Base-by-base conservation (phyloP, 2,329 filamentous ascomycete genomes). In the Colletotrichum shisoi region DNA sequence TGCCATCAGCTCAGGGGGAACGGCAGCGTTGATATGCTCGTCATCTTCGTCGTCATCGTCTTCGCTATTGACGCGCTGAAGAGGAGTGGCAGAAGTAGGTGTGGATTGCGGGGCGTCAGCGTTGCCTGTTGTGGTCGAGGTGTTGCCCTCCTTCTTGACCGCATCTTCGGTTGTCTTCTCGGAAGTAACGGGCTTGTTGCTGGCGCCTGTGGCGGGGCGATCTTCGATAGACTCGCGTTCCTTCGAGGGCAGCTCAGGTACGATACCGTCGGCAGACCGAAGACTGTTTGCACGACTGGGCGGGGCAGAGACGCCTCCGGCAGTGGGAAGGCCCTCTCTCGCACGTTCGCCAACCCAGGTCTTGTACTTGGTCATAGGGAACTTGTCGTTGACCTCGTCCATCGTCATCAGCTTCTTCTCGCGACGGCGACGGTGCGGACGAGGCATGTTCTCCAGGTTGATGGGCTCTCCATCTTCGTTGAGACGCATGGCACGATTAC, bases 341-440 rank as follows among this genome's bases (percentile, higher is more conserved):
- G 93, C 93, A 67, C 94, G 89, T 62, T 88, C 88, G 7, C 91
- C 89, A 67, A 95, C 91, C 94, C 95, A 99, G 59, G 86, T 87
- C 82, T 99, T 98, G 85, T 99, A 99, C 79, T 98, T 98, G 72
- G 89, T 89, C 80, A 97, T 88, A 0, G 95, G 94, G 74, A 99
- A 99, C 72, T 96, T 92, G 72, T 96, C 93, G 76, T 99, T 98
- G 70, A 99, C 95, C 79, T 99, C 95, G 69, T 99, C 95, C 89
- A 98, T 97, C 2, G 91, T 92, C 95, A 99, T 98, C 72, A 99
- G 80, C 78, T 97, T 99, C 88, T 99, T 99, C 79, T 99, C 95
- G 67, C 94, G 88, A 71, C 94, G 87, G 74, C 94, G 87, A 64
- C 95, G 88, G 77, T 95, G 94, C 57, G 93, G 90, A 68, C 93